A percentile compares a stretch with the other conserved stretches of the same genome.
These are phyloP conservation scores for Allantophomopsis lycopodina DNA, from an alignment of 2,329 filamentous ascomycete genomes.

Conservation along the genomic window DNA sequence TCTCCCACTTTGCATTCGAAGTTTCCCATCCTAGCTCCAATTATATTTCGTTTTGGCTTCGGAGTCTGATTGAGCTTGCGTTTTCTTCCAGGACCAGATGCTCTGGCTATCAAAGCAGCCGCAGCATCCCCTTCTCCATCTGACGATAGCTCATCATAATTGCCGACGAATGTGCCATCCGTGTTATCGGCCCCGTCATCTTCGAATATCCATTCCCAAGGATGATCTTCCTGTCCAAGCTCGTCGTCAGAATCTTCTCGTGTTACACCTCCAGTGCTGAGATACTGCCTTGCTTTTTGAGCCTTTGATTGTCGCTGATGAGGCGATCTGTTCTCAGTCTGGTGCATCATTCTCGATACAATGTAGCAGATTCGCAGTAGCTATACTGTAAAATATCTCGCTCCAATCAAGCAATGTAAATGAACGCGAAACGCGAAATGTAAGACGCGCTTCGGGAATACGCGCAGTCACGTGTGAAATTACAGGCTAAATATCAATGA, in stretches of 20 bases:
- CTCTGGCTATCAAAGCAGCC: constrained; percentile 1
- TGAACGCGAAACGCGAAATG: too few species aligned
- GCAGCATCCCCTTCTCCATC: constrained; percentile 4
- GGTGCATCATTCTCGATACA: constrained; percentile 12
- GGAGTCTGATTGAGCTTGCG: constrained; percentile 13
- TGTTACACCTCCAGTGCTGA: constrained; percentile 5
- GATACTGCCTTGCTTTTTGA: constrained; percentile 26
- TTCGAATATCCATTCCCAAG: constrained; percentile 70
- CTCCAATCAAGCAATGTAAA: too few species aligned
- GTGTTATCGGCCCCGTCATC: constrained; percentile 15
- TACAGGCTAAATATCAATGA: too few species aligned
- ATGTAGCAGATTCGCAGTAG: too few species aligned
- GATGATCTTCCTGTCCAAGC: constrained; percentile 55
- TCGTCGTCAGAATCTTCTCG: constrained; percentile 83
- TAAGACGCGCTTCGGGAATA: too few species aligned
- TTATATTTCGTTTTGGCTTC: constrained; percentile 34
- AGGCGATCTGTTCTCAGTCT: constrained; percentile 4
- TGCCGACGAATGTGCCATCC: constrained; percentile 5
- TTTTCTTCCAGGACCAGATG: constrained; percentile 7
- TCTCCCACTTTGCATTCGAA: constrained; percentile 78
- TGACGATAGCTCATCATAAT: constrained; percentile 1
- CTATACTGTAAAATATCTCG: too few species aligned
- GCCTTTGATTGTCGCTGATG: constrained; percentile 12
- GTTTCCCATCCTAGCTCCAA: constrained; percentile 69
- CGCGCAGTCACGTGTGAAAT: too few species aligned